Percentiles rank a stretch among this genome's conserved stretches.
phyloP scores from a whole-genome alignment of 345 rosid genomes.

The Populus alba region DNA sequence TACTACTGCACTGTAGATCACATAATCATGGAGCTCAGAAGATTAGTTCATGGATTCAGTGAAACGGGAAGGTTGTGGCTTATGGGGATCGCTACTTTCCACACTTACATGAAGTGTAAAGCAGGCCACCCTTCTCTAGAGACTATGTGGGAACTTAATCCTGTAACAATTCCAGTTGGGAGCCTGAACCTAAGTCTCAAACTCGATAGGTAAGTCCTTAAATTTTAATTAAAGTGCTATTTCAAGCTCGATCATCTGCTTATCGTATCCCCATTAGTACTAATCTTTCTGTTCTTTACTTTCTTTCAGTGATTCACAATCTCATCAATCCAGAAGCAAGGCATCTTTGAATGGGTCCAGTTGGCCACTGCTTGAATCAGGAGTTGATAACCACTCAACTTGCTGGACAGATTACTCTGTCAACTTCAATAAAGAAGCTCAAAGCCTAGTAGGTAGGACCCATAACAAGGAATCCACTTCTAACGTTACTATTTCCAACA shows the following conservation, averaged over 20 bases:
- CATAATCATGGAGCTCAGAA: slow-evolving; percentile 54
- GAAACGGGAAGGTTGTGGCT: slow-evolving; percentile 48
- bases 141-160: slow-evolving; percentile 55
- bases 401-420: slow-evolving; percentile 47
- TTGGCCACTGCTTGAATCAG: slow-evolving; percentile 36
- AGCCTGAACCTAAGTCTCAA: slow-evolving; percentile 59
- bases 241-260: neutral
- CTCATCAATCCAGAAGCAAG: slow-evolving; percentile 33
- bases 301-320: slow-evolving; percentile 34
- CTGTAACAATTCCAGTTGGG: slow-evolving; percentile 49
- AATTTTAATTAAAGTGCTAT: neutral
- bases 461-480: slow-evolving; percentile 17
- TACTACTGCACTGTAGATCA: slow-evolving; percentile 43
- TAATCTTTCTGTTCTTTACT: neutral
- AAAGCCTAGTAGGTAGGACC: slow-evolving; percentile 20
- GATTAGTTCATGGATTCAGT: slow-evolving; percentile 38
- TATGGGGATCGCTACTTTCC: slow-evolving; percentile 49
- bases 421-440: slow-evolving; percentile 50
- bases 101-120: slow-evolving; percentile 58
- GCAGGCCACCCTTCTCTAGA: slow-evolving; percentile 61
- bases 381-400: slow-evolving; percentile 22
- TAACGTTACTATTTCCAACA: slow-evolving; percentile 16
- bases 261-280: neutral
- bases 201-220: slow-evolving; percentile 40
- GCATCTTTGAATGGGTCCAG: slow-evolving; percentile 19